A percentile compares a stretch with the other conserved stretches of the same genome.
Evolutionary conservation across 2,329 filamentous ascomycete genomes (phyloP).

Genomic region (Harringtonia aguacate): DNA sequence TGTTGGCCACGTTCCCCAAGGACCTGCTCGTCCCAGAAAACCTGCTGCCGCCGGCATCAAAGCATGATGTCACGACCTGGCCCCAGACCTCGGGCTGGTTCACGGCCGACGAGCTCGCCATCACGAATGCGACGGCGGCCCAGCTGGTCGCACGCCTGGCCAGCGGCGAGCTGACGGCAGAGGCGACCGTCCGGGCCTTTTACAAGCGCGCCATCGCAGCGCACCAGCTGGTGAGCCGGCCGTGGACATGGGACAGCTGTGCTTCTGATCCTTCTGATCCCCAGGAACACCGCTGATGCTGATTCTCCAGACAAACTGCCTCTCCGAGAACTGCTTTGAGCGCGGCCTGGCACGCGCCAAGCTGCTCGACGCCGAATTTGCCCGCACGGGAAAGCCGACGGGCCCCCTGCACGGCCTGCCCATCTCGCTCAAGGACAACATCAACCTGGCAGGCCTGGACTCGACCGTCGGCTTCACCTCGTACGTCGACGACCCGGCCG

Average conservation of each 20-base stretch:
- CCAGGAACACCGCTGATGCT: not conserved
- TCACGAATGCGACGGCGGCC: constrained; percentile 22
- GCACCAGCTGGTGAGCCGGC: constrained; percentile 24
- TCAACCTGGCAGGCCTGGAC: constrained; percentile 50
- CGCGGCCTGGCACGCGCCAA: constrained; percentile 37
- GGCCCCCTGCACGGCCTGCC: constrained; percentile 59
- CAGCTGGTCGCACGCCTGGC: constrained; percentile 24
- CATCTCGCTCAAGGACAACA: constrained; percentile 60
- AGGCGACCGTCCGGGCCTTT: constrained; percentile 24
- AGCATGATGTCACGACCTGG: constrained; percentile 46
- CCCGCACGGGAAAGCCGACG: constrained; percentile 30
- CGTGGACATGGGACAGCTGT: no score
- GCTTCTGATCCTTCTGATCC: no score
- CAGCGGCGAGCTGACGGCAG: constrained; percentile 24
- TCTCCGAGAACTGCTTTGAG: constrained; percentile 42
- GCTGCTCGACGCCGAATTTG: constrained; percentile 37
- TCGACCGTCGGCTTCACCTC: constrained; percentile 53
- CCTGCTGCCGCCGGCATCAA: constrained; percentile 40
- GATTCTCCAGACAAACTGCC: constrained; percentile 30
- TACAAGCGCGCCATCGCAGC: constrained; percentile 27
- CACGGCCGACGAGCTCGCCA: constrained; percentile 28
- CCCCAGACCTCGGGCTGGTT: constrained; percentile 50
- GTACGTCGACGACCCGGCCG: constrained; percentile 46
- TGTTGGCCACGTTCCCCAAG: constrained; percentile 38
- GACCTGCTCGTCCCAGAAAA: constrained; percentile 45